Base-by-base conservation (phyloP, 2,329 filamentous ascomycete species). In the Pseudopyricularia javanii region DNA sequence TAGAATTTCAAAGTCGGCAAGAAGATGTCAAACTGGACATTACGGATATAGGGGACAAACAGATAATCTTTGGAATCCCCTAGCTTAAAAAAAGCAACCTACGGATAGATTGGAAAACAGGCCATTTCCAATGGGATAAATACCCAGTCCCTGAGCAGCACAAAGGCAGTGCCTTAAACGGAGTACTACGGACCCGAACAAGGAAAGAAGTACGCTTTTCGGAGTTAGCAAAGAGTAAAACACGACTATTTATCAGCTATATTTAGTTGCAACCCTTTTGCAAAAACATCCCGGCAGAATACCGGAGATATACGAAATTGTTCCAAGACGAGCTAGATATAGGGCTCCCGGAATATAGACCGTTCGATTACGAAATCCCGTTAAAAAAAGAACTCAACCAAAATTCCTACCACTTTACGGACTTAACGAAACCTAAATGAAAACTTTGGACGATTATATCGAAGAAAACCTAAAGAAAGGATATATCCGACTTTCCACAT, bases 391-490 rank as follows among this genome's bases (percentile, higher is more conserved):
- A 35, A 35, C 33, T 30, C 28, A 30, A 30, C 28, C 28, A 4
- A 30, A 30, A 30, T 30, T 30, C 28, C 9, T 5, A 4, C 5
- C 28, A 30, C 4, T 30, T 5, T 30, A 30, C 28, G 28, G 28
- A 9, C 28, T 30, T 9, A 30, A 53, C n/a, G n/a, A 51, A 48
- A n/a, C 14, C 35, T 14, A 53, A 49, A 12, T 55, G 4, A 26
- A 53, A 22, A 12, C 24, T 47, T 9, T 55, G 15, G 47, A 14
- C 7, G n/a, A 51, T 11, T 55, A 53, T 22, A 14, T 55, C 3
- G 17, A 55, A 9, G 26, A 53, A 15, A 55, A 55, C 37, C 5
- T 55, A 7, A 51, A 34, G 22, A 55, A 53, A 49, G 37, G 51
- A 9, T 55, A 55, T 34, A 53, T 55, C 3, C 9, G 26, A 55